phyloP scores from a whole-genome alignment of 441 rosid genomes.

The Biscutella laevigata region DNA sequence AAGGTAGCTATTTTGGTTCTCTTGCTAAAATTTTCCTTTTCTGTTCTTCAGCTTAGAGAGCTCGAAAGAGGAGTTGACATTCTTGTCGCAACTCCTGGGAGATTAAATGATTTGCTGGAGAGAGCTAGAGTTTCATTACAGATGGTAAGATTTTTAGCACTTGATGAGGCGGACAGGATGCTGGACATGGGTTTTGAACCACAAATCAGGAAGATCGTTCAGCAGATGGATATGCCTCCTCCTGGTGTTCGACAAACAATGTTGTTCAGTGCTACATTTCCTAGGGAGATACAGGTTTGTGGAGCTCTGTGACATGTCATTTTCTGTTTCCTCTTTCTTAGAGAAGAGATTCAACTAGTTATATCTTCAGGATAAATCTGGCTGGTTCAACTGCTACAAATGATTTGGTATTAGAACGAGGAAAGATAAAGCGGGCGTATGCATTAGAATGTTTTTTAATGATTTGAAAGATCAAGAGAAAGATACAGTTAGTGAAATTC shows the following conservation, averaged over 20 bases:
- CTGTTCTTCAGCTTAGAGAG: constrained; percentile 27
- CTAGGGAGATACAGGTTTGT: constrained; percentile 29
- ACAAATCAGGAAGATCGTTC: constrained; percentile 36
- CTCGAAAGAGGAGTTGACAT: constrained; percentile 42
- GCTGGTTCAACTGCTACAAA: neutral
- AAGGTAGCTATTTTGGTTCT: neutral
- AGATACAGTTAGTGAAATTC: neutral
- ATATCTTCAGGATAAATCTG: neutral
- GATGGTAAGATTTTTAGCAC: constrained; percentile 33
- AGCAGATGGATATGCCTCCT: constrained; percentile 38
- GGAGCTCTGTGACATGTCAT: neutral
- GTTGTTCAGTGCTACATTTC: constrained; percentile 34
- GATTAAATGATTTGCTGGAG: constrained; percentile 36
- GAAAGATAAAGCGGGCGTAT: neutral
- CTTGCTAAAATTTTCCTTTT: constrained; percentile 1
- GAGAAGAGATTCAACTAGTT: neutral
- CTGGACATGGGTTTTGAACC: constrained; percentile 44
- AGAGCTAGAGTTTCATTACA: constrained; percentile 30
- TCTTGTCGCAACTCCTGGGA: constrained; percentile 41
- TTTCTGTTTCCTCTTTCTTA: neutral
- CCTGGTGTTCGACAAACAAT: constrained; percentile 32
- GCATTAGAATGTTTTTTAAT: too few relatives aligned
- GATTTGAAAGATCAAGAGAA: neutral
- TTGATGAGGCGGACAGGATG: constrained; percentile 42
- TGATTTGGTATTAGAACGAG: neutral